Base-by-base conservation (phyloP, 129 eudicot species). In the Flaveria bidentis region DNA sequence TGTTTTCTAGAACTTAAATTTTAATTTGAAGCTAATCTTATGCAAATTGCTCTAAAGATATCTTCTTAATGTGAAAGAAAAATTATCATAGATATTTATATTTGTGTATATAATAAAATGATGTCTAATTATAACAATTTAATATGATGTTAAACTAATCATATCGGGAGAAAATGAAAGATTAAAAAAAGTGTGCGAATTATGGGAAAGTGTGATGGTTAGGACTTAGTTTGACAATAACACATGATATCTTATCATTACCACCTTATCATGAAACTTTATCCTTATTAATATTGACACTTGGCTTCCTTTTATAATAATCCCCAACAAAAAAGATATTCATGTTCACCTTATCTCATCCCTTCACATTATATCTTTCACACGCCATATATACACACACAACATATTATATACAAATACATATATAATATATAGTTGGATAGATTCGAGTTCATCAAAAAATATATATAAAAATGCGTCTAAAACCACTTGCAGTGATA, bases 211-310 rank as follows among this genome's bases (percentile, higher is more conserved):
- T 60, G 55, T 69, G 72, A 67, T 79, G 2, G 78, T 73, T 52
- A 17, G 33, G 9, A 33, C 25, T 44, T 79, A 36, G 41, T 12
- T 65, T 65, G 79, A 66, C 78, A 80, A 36, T 51, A 72, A 73
- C 83, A 72, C 83, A 64, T 51, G 78, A 80, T 30, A 80, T 80
- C 83, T 80, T 80, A 80, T 80, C 83, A 72, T 72, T 65, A 52
- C 51, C 41, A 78, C 66, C 66, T 78, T 78, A 78, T 79, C 83
- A 5, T 79, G 45, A 52, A 67, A 72, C 68, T 80, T 72, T 80
- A 72, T 80, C 60, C 57, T 14, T 15, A 45, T 45, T 57, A 28
- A 25, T 78, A 52, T 53, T 65, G 70, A 80, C 79, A 73, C 83
- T 44, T 80, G 83, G 79, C 83, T 74, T 73, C 14, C 69, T 55